Evolutionary conservation across 495 filamentous ascomycete genomes (phyloP), one percentile per base, ranked within the genome.

Genomic region (Clavariopsis aquatica): DNA sequence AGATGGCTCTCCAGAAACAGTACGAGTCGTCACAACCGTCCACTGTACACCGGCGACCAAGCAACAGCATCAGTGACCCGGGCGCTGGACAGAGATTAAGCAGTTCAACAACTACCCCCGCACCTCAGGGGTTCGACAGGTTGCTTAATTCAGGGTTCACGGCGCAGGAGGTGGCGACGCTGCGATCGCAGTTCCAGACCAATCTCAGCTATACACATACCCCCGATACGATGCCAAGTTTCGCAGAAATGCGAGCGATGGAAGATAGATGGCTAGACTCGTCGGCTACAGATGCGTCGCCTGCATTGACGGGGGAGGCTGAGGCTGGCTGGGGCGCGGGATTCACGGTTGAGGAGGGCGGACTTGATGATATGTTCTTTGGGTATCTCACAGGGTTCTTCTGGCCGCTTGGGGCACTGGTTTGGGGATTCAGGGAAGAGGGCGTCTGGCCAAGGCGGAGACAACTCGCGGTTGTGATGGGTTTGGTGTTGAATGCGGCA

Each of bases 181-280:
- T 98, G 19, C 86, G 94, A 22, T 82, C 89, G 12, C 93, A 96
- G 74, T 97, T 97, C 77, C 82, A 88, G 36, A 84, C 86, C 28
- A 83, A 93, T 54, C 90, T 94, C 65, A 81, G 60, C 19, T 80
- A 86, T 55, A 63, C 60, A 3, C 60, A 63, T 28, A 94, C 92
- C 9, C 90, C 89, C 8, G 91, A 95, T 72, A 90, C 88, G 0
- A 90, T 96, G 88, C 92, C 92, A 7, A 75, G 82, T 66, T 72
- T 82, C 59, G 63, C 87, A 23, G 81, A 82, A 58, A 71, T 89
- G 43, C 81, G 85, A 5, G 76, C 79, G 57, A 74, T 97, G 63
- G 94, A 98, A 71, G 93, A 98, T 66, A 80, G 87, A 12, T 98
- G 94, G 94, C 88, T 98, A 68, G 94, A 98, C 62, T 86, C 85